Evolutionary conservation across 176 grass and related monocot genomes (phyloP).

Genomic region (Musa schizocarpa): DNA sequence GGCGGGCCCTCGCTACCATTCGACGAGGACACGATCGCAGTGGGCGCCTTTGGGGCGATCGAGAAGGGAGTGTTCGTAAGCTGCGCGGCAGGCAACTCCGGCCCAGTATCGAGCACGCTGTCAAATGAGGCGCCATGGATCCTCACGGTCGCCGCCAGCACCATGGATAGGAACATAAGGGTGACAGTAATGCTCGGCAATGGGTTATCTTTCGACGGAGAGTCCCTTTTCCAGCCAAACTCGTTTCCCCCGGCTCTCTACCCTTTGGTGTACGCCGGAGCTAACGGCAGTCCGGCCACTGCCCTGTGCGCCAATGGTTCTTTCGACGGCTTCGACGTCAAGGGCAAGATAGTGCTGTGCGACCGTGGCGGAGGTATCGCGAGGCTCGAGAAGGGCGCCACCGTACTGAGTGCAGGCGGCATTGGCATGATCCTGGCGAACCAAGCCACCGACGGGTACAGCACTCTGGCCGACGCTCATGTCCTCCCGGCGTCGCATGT

Average conservation of each 20-base stretch:
- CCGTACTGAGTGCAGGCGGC: slow-evolving; percentile 13
- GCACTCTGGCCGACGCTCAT: slow-evolving; percentile 30
- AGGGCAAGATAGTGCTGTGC: slow-evolving; percentile 25
- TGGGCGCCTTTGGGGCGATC: neutral
- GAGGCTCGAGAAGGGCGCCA: slow-evolving; percentile 2
- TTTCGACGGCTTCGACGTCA: neutral
- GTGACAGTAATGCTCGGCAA: slow-evolving; percentile 44
- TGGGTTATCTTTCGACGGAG: slow-evolving; percentile 30
- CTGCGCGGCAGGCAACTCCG: neutral
- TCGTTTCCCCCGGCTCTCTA: neutral
- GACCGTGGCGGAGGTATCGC: neutral
- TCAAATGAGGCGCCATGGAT: slow-evolving; percentile 39
- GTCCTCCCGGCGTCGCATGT: slow-evolving; percentile 55
- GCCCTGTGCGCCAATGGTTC: neutral
- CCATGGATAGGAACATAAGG: slow-evolving; percentile 33
- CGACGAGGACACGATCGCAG: neutral
- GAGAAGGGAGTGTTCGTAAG: neutral
- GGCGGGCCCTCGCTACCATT: neutral
- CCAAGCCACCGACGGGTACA: slow-evolving; percentile 23
- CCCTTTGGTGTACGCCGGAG: slow-evolving; percentile 1
- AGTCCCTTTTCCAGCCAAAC: slow-evolving; percentile 14
- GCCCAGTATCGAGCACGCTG: neutral
- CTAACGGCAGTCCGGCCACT: neutral
- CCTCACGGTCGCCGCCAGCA: slow-evolving; percentile 47
- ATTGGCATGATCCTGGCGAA: slow-evolving; percentile 23